Conservation (phyloP, 2,329 filamentous ascomycete species). For the Verticillium dahliae region DNA sequence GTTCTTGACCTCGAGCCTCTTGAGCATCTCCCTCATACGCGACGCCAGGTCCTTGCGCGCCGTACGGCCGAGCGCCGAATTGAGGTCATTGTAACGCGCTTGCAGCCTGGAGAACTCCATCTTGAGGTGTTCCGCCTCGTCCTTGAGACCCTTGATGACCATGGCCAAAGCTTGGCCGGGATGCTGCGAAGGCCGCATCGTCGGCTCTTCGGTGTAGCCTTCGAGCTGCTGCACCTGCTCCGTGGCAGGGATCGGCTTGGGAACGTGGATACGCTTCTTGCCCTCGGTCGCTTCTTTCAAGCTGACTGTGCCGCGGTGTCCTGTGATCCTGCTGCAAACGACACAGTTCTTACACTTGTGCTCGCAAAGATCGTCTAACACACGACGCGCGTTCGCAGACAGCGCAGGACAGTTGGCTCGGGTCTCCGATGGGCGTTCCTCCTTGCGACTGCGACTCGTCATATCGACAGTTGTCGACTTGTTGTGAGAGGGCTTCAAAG, state of each 20-base stretch:
- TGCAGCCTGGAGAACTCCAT: slow-evolving; percentile 59
- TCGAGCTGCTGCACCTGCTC: slow-evolving; percentile 46
- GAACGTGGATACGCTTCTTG: slow-evolving; percentile 55
- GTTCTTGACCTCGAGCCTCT: slow-evolving; percentile 63
- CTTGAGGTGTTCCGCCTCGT: slow-evolving; percentile 73
- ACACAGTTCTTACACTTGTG: slow-evolving; percentile 52
- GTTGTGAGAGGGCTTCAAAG: slow-evolving; percentile 5
- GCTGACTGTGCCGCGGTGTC: slow-evolving; percentile 30
- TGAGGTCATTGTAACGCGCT: slow-evolving; percentile 56
- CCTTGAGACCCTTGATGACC: slow-evolving; percentile 76
- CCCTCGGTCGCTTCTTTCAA: slow-evolving; percentile 28
- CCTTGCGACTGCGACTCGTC: slow-evolving; percentile 9
- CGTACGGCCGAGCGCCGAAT: slow-evolving; percentile 59
- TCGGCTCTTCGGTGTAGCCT: slow-evolving; percentile 44
- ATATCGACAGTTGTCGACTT: slow-evolving; percentile 10
- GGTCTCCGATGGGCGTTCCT: slow-evolving; percentile 6
- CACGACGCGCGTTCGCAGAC: slow-evolving; percentile 43
- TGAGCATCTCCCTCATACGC: slow-evolving; percentile 55
- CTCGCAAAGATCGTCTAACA: slow-evolving; percentile 46
- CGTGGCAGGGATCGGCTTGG: slow-evolving; percentile 61
- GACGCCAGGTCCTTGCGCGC: slow-evolving; percentile 55
- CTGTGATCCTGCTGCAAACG: slow-evolving; percentile 48
- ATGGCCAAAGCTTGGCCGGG: slow-evolving; percentile 69
- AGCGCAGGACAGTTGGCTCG: slow-evolving; percentile 33
- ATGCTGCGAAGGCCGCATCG: slow-evolving; percentile 59